A percentile compares a stretch with the other conserved stretches of the same genome.
Conservation (phyloP, 1,284 basidiomycete genomes). For the Heliocybe sulcata region DNA sequence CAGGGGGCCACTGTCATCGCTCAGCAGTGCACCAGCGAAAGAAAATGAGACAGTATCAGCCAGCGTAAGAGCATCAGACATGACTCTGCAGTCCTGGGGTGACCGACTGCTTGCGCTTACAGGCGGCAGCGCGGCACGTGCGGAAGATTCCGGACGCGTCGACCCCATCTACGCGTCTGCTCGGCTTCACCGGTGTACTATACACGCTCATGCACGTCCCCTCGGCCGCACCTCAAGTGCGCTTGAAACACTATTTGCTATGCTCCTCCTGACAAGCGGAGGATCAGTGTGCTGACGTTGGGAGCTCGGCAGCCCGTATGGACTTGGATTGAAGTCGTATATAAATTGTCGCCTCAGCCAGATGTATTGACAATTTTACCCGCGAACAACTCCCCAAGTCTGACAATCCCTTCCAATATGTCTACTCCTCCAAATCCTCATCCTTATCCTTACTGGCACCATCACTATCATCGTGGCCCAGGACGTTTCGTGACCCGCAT, state of each 20-base stretch:
- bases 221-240: background rate
- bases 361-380: background rate
- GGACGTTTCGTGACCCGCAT: conserved; percentile 38
- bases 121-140: background rate
- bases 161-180: background rate
- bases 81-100: too few relatives aligned
- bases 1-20: too few relatives aligned
- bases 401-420: background rate
- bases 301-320: background rate
- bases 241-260: background rate
- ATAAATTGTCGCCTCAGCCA: background rate
- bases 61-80: too few relatives aligned
- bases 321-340: background rate
- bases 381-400: background rate
- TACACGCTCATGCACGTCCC: background rate
- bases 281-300: background rate
- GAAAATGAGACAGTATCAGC: too few relatives aligned
- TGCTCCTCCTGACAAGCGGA: background rate
- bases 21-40: too few relatives aligned
- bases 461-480: conserved; percentile 23
- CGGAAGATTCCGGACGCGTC: background rate
- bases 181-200: background rate
- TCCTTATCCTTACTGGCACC: background rate
- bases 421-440: background rate
- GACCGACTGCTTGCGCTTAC: background rate